Conservation (phyloP, 345 rosid species). For the Salix dunnii region DNA sequence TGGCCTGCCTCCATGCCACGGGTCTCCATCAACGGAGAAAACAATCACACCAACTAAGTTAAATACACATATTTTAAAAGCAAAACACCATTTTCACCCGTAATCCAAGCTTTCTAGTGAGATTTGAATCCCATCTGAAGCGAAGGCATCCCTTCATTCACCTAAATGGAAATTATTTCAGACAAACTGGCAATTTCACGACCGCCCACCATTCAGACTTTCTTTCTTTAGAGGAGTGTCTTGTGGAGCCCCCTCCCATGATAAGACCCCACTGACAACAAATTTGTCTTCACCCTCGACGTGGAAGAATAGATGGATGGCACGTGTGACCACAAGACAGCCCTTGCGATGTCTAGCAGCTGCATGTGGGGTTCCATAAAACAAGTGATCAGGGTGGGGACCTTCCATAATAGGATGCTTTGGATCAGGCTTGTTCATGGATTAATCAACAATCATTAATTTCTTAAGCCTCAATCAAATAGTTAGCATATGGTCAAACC, state of each 20-base stretch:
- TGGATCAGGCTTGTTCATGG: too few species aligned
- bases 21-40: neutral
- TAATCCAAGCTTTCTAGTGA: neutral
- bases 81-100: constrained; percentile 19
- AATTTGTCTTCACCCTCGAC: constrained; percentile 19
- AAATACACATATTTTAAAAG: constrained; percentile 13
- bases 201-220: constrained; percentile 21
- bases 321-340: neutral
- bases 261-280: neutral
- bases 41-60: neutral
- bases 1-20: constrained; percentile 16
- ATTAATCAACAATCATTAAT: neutral
- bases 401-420: neutral
- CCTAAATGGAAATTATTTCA: constrained; percentile 1
- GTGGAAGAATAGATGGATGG: neutral
- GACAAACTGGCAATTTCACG: constrained; percentile 24
- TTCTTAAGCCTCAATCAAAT: neutral
- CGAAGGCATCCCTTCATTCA: neutral
- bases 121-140: neutral
- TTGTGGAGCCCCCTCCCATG: constrained; percentile 36
- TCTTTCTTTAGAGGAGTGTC: neutral
- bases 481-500: neutral
- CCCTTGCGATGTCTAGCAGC: neutral
- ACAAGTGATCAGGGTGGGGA: neutral
- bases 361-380: constrained; percentile 14